These are phyloP conservation scores for Trametes pubescens DNA, from an alignment of 1,284 basidiomycete species.

Conservation along the genomic window DNA sequence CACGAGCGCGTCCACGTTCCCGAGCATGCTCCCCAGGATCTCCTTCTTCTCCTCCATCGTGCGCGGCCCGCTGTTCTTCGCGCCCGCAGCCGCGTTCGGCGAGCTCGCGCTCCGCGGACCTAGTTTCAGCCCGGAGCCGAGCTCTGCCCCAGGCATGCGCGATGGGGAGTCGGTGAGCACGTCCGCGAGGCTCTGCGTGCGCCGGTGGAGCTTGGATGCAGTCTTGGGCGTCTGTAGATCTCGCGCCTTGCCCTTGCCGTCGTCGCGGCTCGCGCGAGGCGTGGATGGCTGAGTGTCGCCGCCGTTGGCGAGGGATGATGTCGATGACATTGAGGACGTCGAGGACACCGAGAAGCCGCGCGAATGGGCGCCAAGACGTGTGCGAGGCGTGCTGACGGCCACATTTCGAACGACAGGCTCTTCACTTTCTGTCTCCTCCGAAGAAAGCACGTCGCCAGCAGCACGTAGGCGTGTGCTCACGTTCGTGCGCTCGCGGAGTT, in stretches of 20 bases:
- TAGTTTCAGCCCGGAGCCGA: slow-evolving; percentile 17
- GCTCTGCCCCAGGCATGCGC: slow-evolving; percentile 16
- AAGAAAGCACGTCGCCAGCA: slow-evolving; percentile 18
- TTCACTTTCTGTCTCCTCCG: slow-evolving; percentile 28
- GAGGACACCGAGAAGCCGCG: slow-evolving; percentile 32
- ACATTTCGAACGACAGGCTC: slow-evolving; percentile 9
- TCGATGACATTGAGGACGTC: slow-evolving; percentile 20
- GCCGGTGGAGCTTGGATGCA: slow-evolving; percentile 35
- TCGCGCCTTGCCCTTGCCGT: slow-evolving; percentile 8
- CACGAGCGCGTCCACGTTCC: slow-evolving; percentile 88
- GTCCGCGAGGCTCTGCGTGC: slow-evolving; percentile 42
- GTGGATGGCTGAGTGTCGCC: slow-evolving; percentile 4
- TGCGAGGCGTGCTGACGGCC: slow-evolving; percentile 16
- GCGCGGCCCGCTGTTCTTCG: slow-evolving; percentile 45
- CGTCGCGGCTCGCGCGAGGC: slow-evolving; percentile 12
- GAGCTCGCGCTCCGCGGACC: slow-evolving; percentile 27
- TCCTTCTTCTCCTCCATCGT: slow-evolving; percentile 89
- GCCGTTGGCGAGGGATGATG: slow-evolving; percentile 16
- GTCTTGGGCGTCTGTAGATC: slow-evolving; percentile 23
- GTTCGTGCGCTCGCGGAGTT: slow-evolving; percentile 23
- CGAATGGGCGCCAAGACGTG: slow-evolving; percentile 23
- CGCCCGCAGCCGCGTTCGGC: slow-evolving; percentile 9
- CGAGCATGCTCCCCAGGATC: slow-evolving; percentile 79
- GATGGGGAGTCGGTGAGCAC: slow-evolving; percentile 21
- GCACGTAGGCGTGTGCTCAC: slow-evolving; percentile 19